Base-by-base conservation (phyloP, 345 rosid genomes). In the Ailanthus altissimus region DNA sequence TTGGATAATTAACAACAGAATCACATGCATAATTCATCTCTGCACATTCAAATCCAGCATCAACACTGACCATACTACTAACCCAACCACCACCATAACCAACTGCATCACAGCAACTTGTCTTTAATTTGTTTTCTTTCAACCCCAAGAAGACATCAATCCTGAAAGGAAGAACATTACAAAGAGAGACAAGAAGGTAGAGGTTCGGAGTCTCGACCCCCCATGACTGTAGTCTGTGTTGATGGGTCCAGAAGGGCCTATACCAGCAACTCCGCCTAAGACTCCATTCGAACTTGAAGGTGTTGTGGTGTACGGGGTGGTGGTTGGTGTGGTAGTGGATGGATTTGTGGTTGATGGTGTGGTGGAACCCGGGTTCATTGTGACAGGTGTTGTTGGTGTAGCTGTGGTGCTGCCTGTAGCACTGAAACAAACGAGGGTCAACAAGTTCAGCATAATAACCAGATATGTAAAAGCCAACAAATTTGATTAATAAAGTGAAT, bases 211-310 rank as follows among this genome's bases (percentile, higher is more conserved):
- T 61, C 77, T 70, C 9, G 74, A 50, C 13, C 89, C 91, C 0
- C 79, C 86, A 2, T 78, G 62, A 21, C 72, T 77, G 67, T 81
- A 64, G 74, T 88, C 91, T 23, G 84, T 84, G 81, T 88, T 85
- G 18, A 82, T 82, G 6, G 79, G 59, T 25, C 87, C 86, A 0
- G 88, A 57, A 8, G 91, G 91, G 61, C 85, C 84, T 51, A 85
- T 18, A 11, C 90, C 88, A 0, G 81, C 86, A 4, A 62, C 76
- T 47, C 90, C 92, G 70, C 92, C 90, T n/a, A 86, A 42, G 53
- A 85, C 83, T 66, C 93, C 93, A 0, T 70, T 80, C 53, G 90
- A 90, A 0, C 72, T 81, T 4, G 92, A 85, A 4, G 90, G 86
- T 6, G 91, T 85, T 10, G 84, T 51, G 0, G 82, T 47, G 81